phyloP scores from a whole-genome alignment of 2,329 filamentous ascomycete species.

The Cordyceps pruinosa region DNA sequence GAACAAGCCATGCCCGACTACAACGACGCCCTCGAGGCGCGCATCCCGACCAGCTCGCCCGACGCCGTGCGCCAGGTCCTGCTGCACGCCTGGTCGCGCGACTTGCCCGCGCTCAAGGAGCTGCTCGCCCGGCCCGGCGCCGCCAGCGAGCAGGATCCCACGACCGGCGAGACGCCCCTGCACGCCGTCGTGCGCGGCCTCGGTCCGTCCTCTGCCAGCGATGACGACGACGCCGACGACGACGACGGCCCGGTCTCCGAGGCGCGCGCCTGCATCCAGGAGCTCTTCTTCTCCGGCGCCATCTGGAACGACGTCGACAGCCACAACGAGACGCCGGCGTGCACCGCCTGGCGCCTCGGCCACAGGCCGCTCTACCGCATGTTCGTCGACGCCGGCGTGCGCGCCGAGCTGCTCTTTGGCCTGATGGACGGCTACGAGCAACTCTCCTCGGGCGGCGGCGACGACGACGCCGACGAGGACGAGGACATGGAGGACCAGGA shows the following conservation, averaged over 20 bases:
- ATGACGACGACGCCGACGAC: slow-evolving; percentile 23
- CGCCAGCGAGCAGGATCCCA: slow-evolving; percentile 74
- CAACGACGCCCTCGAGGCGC: slow-evolving; percentile 45
- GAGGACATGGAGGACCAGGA: slow-evolving; percentile 32
- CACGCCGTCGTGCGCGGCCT: slow-evolving; percentile 84
- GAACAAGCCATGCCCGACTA: slow-evolving; percentile 22
- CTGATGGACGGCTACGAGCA: slow-evolving; percentile 75
- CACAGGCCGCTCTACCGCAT: slow-evolving; percentile 67
- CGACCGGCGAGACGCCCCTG: slow-evolving; percentile 79
- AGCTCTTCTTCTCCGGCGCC: slow-evolving; percentile 78
- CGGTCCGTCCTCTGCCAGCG: slow-evolving; percentile 33
- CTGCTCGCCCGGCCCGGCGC: slow-evolving; percentile 57
- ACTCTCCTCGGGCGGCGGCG: slow-evolving; percentile 54
- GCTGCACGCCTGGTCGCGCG: slow-evolving; percentile 49
- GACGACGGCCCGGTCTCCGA: slow-evolving; percentile 45
- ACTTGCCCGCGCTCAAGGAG: slow-evolving; percentile 59
- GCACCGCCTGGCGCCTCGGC: slow-evolving; percentile 67
- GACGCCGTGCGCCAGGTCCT: slow-evolving; percentile 45
- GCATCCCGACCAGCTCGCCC: slow-evolving; percentile 48
- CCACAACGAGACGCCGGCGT: slow-evolving; percentile 85
- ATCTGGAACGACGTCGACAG: slow-evolving; percentile 96
- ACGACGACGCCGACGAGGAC: slow-evolving; percentile 42
- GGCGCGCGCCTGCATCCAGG: slow-evolving; percentile 60
- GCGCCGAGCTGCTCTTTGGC: slow-evolving; percentile 80
- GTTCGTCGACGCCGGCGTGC: slow-evolving; percentile 82